These are phyloP conservation scores for Abrus pulchellus DNA, from an alignment of 306 rosid species.

Conservation along the genomic window DNA sequence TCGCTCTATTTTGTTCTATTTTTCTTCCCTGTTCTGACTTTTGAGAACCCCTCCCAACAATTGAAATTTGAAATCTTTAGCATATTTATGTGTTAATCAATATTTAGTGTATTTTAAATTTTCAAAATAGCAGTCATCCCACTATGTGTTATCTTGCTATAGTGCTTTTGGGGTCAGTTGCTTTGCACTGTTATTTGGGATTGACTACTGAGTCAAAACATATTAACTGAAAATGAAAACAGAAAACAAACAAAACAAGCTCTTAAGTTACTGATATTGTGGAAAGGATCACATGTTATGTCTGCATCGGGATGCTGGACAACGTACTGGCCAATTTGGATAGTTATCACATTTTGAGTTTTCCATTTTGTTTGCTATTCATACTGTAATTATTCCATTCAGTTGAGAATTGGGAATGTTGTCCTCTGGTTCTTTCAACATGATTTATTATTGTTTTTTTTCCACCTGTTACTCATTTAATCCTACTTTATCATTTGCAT, in stretches of 20 bases:
- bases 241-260: constrained; percentile 4
- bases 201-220: not conserved
- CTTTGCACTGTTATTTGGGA: too few relatives aligned
- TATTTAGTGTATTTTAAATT: too few relatives aligned
- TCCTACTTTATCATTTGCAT: constrained; percentile 32
- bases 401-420: constrained; percentile 12
- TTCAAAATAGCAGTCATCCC: too few relatives aligned
- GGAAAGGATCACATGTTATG: constrained; percentile 4
- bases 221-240: not conserved
- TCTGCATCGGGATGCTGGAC: not conserved
- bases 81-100: too few relatives aligned
- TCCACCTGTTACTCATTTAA: not conserved
- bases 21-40: too few relatives aligned
- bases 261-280: not conserved
- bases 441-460: constrained; percentile 12
- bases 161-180: too few relatives aligned
- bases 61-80: too few relatives aligned
- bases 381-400: constrained; percentile 9
- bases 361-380: constrained; percentile 5
- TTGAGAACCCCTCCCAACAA: too few relatives aligned
- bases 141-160: too few relatives aligned
- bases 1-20: too few relatives aligned
- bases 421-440: constrained; percentile 24
- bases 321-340: not conserved
- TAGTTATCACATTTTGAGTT: not conserved